phyloP scores from a whole-genome alignment of 352 stramenopile genomes.

The Aphanomyces cochlioides region DNA sequence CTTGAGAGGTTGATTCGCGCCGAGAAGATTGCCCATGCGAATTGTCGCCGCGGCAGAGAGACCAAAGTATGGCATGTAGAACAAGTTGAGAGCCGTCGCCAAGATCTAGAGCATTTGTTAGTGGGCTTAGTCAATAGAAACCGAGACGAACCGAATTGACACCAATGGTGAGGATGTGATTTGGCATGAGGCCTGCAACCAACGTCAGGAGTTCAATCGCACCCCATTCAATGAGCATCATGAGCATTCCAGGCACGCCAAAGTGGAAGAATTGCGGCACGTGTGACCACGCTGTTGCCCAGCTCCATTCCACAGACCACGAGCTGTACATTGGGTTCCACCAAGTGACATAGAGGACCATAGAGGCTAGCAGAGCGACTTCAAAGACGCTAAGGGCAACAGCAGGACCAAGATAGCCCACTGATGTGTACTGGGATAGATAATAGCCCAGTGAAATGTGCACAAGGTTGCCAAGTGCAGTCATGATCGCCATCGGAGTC shows the following conservation, averaged over 20 bases:
- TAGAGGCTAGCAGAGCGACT: conserved; percentile 46
- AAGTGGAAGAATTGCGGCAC: conserved; percentile 56
- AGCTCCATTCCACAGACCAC: conserved; percentile 63
- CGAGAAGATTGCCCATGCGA: conserved; percentile 75
- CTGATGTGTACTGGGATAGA: conserved; percentile 68
- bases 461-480: conserved; percentile 68
- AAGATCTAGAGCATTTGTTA: conserved; percentile 33
- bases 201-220: conserved; percentile 71
- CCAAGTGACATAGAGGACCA: conserved; percentile 64
- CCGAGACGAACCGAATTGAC: conserved; percentile 49
- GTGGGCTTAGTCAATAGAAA: neutral
- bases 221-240: conserved; percentile 73
- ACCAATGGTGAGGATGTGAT: conserved; percentile 60
- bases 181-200: conserved; percentile 57
- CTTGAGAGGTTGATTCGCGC: conserved; percentile 73
- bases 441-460: conserved; percentile 74
- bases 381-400: conserved; percentile 62
- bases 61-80: conserved; percentile 77
- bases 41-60: conserved; percentile 77
- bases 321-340: conserved; percentile 45
- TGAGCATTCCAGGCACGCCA: conserved; percentile 55
- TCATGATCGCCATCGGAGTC: conserved; percentile 72
- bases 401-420: conserved; percentile 72
- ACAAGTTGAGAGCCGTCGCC: conserved; percentile 39
- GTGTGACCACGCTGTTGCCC: conserved; percentile 44